Conservation (phyloP, 345 rosid genomes). For the Gossypioides kirkii region DNA sequence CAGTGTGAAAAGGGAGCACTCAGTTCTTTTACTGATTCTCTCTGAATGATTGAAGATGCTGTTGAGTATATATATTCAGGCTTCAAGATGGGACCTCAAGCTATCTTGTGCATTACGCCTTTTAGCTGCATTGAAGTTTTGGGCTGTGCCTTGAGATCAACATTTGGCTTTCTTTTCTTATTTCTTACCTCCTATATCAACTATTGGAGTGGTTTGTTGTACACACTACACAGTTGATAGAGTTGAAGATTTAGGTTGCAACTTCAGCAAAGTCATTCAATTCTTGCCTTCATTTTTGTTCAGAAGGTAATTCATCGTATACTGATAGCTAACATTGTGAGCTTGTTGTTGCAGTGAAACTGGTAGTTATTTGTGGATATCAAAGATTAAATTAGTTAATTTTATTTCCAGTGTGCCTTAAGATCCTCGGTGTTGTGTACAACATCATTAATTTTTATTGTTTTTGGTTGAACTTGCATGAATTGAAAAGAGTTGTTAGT, state of each 20-base stretch:
- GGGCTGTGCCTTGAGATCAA: constrained; percentile 10
- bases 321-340: constrained; percentile 19
- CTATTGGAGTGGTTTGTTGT: constrained; percentile 26
- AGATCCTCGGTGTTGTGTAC: neutral
- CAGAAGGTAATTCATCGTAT: constrained; percentile 18
- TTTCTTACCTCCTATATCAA: constrained; percentile 28
- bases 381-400: neutral
- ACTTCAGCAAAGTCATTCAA: constrained; percentile 26
- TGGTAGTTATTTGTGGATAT: constrained; percentile 7
- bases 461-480: neutral
- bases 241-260: constrained; percentile 24
- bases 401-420: neutral
- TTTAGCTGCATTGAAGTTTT: constrained; percentile 11
- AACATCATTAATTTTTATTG: neutral
- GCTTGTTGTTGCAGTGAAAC: constrained; percentile 15
- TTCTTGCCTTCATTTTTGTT: constrained; percentile 45
- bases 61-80: constrained; percentile 22
- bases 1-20: constrained; percentile 55
- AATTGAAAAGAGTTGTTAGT: neutral
- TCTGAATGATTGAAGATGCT: constrained; percentile 26
- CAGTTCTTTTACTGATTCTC: constrained; percentile 41
- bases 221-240: constrained; percentile 25
- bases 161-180: constrained; percentile 21
- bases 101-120: constrained; percentile 22
- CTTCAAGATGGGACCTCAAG: constrained; percentile 24